Evolutionary conservation across 257 asterid species (phyloP).

Genomic region (Penstemon eatonii): DNA sequence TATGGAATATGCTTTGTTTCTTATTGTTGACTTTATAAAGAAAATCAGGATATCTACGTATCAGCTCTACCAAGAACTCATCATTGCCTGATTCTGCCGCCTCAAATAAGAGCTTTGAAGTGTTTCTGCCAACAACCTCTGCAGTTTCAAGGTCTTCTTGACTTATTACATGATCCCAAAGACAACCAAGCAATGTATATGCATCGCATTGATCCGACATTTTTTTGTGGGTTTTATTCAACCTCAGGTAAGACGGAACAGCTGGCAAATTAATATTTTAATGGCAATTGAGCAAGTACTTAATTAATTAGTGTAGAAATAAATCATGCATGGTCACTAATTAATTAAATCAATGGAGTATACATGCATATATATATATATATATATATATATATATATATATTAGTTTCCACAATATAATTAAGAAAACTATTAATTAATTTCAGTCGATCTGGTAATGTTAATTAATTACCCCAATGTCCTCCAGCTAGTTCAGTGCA

Average conservation of each 20-base stretch:
- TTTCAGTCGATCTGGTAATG: too few relatives aligned
- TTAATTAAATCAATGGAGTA: background rate
- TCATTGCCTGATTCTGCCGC: slow-evolving; percentile 36
- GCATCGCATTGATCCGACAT: slow-evolving; percentile 2
- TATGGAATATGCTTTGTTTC: slow-evolving; percentile 38
- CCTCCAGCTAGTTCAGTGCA: background rate
- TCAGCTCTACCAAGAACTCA: slow-evolving; percentile 34
- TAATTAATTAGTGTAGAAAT: too few relatives aligned
- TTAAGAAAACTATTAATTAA: too few relatives aligned
- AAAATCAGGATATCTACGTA: slow-evolving; percentile 30
- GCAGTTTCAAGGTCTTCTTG: slow-evolving; percentile 23
- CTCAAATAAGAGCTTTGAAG: slow-evolving; percentile 12
- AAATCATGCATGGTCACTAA: background rate
- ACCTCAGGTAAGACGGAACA: slow-evolving; percentile 12
- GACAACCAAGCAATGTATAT: slow-evolving; percentile 15
- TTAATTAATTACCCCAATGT: background rate
- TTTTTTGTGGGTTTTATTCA: background rate
- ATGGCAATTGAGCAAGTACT: too few relatives aligned
- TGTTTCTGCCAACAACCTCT: background rate
- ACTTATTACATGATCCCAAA: slow-evolving; percentile 19
- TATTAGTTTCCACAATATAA: too few relatives aligned
- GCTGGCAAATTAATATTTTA: background rate
- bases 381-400: too few relatives aligned
- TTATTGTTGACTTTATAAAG: slow-evolving; percentile 27
- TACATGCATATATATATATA: background rate